A percentile compares a stretch with the other conserved stretches of the same genome.
Conservation (phyloP, 495 filamentous ascomycete species). For the Tuber umbilicatum region DNA sequence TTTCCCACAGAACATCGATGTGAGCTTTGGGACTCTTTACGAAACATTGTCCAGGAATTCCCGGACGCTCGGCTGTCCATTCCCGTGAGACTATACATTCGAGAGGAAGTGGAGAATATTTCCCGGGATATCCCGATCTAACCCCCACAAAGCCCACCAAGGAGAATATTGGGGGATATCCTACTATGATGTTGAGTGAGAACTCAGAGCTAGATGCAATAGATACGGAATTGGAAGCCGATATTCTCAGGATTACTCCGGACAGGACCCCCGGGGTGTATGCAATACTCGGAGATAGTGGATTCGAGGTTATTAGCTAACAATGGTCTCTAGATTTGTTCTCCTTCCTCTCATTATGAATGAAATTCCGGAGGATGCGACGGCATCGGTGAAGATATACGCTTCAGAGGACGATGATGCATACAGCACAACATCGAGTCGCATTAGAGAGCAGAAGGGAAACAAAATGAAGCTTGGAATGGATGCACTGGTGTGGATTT, state of each 20-base stretch:
- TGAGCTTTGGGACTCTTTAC: background rate
- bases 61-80: background rate
- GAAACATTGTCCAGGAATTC: background rate
- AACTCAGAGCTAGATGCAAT: background rate
- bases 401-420: too few species aligned
- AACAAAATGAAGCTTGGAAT: too few species aligned
- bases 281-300: too few species aligned
- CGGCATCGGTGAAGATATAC: too few species aligned
- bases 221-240: background rate
- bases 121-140: background rate
- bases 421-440: too few species aligned
- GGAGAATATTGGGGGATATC: background rate
- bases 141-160: background rate
- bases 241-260: background rate
- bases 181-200: background rate
- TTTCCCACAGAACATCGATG: background rate
- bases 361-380: too few species aligned
- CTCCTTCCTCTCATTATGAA: too few species aligned
- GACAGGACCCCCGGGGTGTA: background rate
- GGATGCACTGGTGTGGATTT: too few species aligned
- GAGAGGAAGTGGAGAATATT: background rate
- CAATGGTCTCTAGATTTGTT: too few species aligned
- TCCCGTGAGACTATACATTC: background rate
- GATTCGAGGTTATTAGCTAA: too few species aligned
- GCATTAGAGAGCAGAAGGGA: too few species aligned